Conservation (phyloP, 768 basidiomycete species). For the Trametes punicea region DNA sequence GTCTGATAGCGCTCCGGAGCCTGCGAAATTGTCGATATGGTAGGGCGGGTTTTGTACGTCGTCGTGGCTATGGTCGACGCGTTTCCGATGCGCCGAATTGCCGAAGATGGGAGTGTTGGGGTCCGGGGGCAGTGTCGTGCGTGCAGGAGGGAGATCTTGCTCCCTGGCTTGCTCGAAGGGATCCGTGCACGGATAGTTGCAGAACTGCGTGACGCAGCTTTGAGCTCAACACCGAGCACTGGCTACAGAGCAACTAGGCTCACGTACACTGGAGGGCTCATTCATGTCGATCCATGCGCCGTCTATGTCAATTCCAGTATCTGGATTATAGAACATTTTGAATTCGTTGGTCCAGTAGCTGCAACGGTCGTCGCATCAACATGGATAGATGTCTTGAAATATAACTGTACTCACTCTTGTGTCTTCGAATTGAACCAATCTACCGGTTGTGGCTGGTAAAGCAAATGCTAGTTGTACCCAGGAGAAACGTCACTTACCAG, state of each 20-base stretch:
- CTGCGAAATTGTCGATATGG: slow-evolving; percentile 53
- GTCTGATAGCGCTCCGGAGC: slow-evolving; percentile 44
- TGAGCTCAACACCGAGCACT: not conserved
- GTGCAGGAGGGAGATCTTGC: slow-evolving; percentile 52
- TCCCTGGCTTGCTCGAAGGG: slow-evolving; percentile 55
- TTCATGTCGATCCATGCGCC: slow-evolving; percentile 80
- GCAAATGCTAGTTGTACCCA: not conserved
- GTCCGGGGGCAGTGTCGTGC: slow-evolving; percentile 47
- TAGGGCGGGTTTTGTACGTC: slow-evolving; percentile 53
- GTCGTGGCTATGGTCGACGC: slow-evolving; percentile 31
- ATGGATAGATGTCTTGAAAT: not conserved
- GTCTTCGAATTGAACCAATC: slow-evolving; percentile 62
- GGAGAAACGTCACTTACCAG: slow-evolving; percentile 33
- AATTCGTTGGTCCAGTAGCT: slow-evolving; percentile 68
- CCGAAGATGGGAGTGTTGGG: slow-evolving; percentile 53
- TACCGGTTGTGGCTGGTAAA: slow-evolving; percentile 10
- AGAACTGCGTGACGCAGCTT: slow-evolving; percentile 43
- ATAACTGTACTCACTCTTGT: slow-evolving; percentile 38
- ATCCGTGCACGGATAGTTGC: slow-evolving; percentile 56
- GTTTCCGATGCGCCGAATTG: slow-evolving; percentile 28
- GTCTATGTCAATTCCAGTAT: slow-evolving; percentile 59
- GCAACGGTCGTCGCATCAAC: not conserved
- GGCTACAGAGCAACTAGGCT: slow-evolving; percentile 15
- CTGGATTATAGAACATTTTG: slow-evolving; percentile 48
- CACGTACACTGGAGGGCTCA: slow-evolving; percentile 66